phyloP scores from a whole-genome alignment of 176 grass and related monocot genomes.

The Oryza australiensis region DNA sequence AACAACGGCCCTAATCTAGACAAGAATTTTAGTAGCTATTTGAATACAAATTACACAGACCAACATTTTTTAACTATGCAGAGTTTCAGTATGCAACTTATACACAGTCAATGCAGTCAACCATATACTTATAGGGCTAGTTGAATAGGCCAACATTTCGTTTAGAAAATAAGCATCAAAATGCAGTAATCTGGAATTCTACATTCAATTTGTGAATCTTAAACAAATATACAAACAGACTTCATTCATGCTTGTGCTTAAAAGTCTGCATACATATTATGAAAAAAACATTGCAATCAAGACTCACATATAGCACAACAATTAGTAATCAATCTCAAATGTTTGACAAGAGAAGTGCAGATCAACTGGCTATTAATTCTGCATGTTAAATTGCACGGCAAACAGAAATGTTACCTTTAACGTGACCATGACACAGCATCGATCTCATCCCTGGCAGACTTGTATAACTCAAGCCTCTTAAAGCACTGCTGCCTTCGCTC shows the following conservation, averaged over 20 bases:
- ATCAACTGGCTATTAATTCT: conserved; percentile 30
- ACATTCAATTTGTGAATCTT: conserved; percentile 8
- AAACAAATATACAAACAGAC: neutral
- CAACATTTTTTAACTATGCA: neutral
- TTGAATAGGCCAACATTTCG: neutral
- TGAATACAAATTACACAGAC: neutral
- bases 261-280: conserved; percentile 9
- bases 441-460: conserved; percentile 89
- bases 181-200: neutral
- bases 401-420: conserved; percentile 23
- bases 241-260: conserved; percentile 3
- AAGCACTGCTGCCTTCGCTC: conserved; percentile 75
- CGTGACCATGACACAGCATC: conserved; percentile 70
- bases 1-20: conserved; percentile 1
- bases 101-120: neutral
- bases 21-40: neutral
- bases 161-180: neutral
- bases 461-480: conserved; percentile 88
- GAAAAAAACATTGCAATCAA: neutral
- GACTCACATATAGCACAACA: neutral
- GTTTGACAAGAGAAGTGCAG: neutral
- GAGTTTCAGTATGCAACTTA: neutral
- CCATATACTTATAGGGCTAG: neutral
- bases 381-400: conserved; percentile 15
- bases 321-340: conserved; percentile 2